Base-by-base conservation (phyloP, 495 filamentous ascomycete genomes). In the Ramalina intermedia region DNA sequence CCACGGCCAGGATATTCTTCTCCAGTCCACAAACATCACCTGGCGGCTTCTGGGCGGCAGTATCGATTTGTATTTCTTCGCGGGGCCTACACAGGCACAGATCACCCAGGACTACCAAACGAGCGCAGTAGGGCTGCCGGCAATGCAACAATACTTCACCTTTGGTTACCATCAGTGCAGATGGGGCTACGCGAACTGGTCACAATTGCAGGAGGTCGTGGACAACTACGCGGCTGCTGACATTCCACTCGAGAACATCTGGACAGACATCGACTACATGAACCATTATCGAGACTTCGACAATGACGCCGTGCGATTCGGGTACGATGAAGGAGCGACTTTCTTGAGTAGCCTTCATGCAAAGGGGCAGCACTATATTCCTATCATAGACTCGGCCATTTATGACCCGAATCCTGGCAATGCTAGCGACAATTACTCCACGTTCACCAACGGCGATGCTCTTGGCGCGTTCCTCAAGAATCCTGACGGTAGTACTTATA, bases 361-460 rank as follows among this genome's bases (percentile, higher is more conserved):
- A 4, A 73, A 74, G 54, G 72, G 76, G 8, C 82, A 83, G 55
- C 81, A 88, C 55, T 93, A 78, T 48, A 71, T 94, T 7, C 85
- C 85, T 0, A 91, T 94, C 41, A 73, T 94, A n/a, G 87, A 93
- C 58, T 73, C 82, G 3, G 86, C 84, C 5, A 76, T 91, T 26
- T 90, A 88, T 53, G 75, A 79, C 21, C 84, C 85, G 0, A 82
- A 87, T 46, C 83, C 83, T 3, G 64, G 74, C 14, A 83, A 91
- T 54, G 68, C 70, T 0, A 79, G 69, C 38, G 87, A 93, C 43
- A 72, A 67, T 1, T 85, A 91, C 59, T 65, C 74, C 4, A 68
- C 78, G 3, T 91, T 81, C 57, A 72, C 74, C 18, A 73, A 82
- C 6, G 87, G 87, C 14, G 66, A 84, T 23, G 72, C 70, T 12